phyloP scores from a whole-genome alignment of 345 rosid genomes.

The Bruguiera sexangula region DNA sequence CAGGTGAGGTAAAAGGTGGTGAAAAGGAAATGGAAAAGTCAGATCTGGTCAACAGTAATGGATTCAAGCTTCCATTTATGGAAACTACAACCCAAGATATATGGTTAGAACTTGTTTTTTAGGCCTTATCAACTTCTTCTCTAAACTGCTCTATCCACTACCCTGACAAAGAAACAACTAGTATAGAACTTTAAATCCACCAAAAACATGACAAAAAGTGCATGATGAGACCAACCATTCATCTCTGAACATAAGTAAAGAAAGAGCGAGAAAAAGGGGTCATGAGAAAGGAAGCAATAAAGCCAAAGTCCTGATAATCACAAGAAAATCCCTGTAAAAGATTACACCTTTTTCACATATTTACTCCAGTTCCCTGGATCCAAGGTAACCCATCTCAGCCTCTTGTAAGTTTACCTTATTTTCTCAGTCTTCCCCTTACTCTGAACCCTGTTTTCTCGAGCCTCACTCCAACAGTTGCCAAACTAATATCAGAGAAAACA shows the following conservation, averaged over 20 bases:
- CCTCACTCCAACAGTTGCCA: slow-evolving; percentile 22
- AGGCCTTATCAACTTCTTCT: slow-evolving; percentile 24
- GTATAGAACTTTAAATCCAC: slow-evolving; percentile 26
- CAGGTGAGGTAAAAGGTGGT: slow-evolving; percentile 24
- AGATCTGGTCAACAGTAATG: slow-evolving; percentile 46
- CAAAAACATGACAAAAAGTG: slow-evolving; percentile 15
- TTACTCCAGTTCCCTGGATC: slow-evolving; percentile 55
- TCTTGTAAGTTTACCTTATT: slow-evolving; percentile 25
- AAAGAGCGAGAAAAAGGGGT: slow-evolving; percentile 20
- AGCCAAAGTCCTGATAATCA: slow-evolving; percentile 45
- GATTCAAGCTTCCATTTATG: slow-evolving; percentile 37
- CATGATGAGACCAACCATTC: slow-evolving; percentile 22
- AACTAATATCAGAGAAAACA: slow-evolving; percentile 12
- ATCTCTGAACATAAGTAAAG: slow-evolving; percentile 34
- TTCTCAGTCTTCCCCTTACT: slow-evolving; percentile 19
- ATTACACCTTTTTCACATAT: slow-evolving; percentile 29
- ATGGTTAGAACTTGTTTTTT: slow-evolving; percentile 14
- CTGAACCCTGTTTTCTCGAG: too few species aligned
- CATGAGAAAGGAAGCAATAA: slow-evolving; percentile 51
- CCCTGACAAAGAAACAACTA: slow-evolving; percentile 22
- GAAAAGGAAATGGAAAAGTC: slow-evolving; percentile 31
- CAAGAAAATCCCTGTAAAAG: slow-evolving; percentile 46
- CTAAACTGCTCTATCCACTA: slow-evolving; percentile 42
- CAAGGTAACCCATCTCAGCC: slow-evolving; percentile 57
- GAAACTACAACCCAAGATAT: slow-evolving; percentile 22